Conservation (phyloP, 345 rosid genomes). For the Corymbia maculata region DNA sequence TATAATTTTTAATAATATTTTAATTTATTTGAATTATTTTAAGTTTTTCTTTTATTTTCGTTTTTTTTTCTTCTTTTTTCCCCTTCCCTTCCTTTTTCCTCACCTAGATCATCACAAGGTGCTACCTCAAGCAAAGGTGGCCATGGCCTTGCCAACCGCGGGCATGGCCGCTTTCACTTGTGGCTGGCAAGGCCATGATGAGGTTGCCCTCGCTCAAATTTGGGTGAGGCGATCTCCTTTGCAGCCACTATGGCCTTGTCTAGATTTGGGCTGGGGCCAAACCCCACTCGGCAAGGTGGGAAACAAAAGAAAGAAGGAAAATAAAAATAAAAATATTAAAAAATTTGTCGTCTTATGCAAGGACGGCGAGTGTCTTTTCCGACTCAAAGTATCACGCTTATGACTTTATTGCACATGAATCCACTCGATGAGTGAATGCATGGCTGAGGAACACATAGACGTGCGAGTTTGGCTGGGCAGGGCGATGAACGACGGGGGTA, state of each 20-base stretch:
- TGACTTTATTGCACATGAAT: too few species aligned
- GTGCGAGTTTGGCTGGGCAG: background rate
- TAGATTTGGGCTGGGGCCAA: accelerated
- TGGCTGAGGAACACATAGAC: background rate
- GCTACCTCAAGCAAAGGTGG: background rate
- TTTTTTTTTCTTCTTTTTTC: accelerated
- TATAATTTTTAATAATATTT: too few species aligned
- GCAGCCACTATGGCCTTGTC: too few species aligned
- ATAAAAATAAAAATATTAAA: too few species aligned
- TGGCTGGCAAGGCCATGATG: background rate
- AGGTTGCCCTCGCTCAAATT: accelerated
- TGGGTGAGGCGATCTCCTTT: too few species aligned
- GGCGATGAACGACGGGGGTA: background rate
- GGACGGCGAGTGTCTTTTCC: too few species aligned
- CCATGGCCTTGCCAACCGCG: accelerated
- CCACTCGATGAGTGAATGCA: background rate
- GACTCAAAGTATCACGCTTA: too few species aligned
- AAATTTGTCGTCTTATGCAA: background rate
- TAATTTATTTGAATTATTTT: too few species aligned
- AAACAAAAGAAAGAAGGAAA: too few species aligned
- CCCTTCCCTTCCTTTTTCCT: too few species aligned
- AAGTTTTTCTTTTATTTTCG: too few species aligned
- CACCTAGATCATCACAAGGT: accelerated
- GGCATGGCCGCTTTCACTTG: background rate
- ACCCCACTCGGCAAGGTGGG: accelerated